Evolutionary conservation across 192 early-diverging fungal genomes (phyloP).

Genomic region (Umbelopsis sp.): DNA sequence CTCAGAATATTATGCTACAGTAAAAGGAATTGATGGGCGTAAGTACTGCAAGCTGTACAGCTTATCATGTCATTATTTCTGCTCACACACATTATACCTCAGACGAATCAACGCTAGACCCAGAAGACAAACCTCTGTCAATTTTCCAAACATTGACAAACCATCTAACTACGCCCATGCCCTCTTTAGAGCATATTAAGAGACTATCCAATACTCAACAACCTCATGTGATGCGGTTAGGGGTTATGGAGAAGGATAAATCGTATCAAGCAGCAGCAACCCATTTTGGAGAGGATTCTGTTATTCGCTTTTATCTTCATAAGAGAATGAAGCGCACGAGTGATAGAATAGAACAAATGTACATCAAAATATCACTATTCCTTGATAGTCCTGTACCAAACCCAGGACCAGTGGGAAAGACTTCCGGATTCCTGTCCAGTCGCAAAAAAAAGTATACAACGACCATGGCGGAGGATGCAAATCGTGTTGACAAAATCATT

Average conservation of each 20-base stretch:
- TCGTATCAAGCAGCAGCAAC: neutral
- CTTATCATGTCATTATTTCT: neutral
- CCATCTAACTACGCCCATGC: conserved; percentile 48
- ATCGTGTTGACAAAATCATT: conserved; percentile 43
- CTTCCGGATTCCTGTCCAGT: neutral
- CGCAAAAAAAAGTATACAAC: conserved; percentile 5
- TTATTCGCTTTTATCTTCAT: conserved; percentile 51
- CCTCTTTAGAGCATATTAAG: conserved; percentile 39
- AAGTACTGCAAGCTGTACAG: conserved; percentile 2
- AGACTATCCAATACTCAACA: conserved; percentile 24
- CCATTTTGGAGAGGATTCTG: conserved; percentile 34
- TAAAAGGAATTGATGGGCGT: conserved; percentile 53
- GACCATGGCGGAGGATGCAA: conserved; percentile 10
- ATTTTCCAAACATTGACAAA: conserved; percentile 51
- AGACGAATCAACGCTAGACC: conserved; percentile 48
- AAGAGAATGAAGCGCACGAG: conserved; percentile 40
- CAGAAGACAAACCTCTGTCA: conserved; percentile 51
- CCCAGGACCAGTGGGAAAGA: neutral
- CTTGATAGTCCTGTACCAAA: conserved; percentile 21
- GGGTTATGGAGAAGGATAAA: conserved; percentile 4
- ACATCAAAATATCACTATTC: conserved; percentile 41
- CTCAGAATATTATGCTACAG: conserved; percentile 48
- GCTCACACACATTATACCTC: conserved; percentile 13
- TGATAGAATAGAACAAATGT: conserved; percentile 30
- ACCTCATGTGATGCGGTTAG: neutral